Evolutionary conservation across 192 early-diverging fungal genomes (phyloP), one percentile per base, ranked within the genome.

Genomic region (Linnemannia elongata): DNA sequence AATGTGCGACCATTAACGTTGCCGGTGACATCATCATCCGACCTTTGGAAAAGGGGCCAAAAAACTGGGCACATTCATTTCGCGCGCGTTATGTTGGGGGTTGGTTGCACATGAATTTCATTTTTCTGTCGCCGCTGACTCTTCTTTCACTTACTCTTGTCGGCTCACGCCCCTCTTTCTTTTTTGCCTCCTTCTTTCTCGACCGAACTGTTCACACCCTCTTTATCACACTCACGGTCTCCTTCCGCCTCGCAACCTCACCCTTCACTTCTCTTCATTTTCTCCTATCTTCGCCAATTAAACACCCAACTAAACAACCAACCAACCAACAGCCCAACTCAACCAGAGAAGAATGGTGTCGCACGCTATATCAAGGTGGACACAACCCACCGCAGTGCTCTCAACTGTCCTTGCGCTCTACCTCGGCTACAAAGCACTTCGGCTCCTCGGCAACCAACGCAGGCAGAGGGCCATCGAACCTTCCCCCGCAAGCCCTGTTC

Each of bases 391-490:
- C 9, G 49, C 70, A 18, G 60, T 81, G 41, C 72, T 87, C 60
- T 81, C 85, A 6, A 81, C 85, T 8, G 24, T 72, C 20, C 39
- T 87, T 10, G 80, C 85, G 1, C 66, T 87, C 41, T 87, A 81
- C 60, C 38, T 87, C 33, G 60, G 85, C 71, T 81, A 81, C 36
- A 81, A 78, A 24, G 79, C 68, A 5, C 38, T 78, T 44, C 79
- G 6, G 27, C 69, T 77, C 30, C n/a, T 86, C 22, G 60, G 74
- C 9, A 4, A 75, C 22, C 41, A 42, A 22, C 75, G 52, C 27
- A 63, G 60, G 33, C 70, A 41, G 10, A 69, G 41, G 24, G 44
- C 75, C 12, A 55, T 70, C 20, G 72, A 75, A 39, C 85, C 80
- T 22, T 74, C 80, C 10, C 80, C 85, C 12, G 81, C 79, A 13